Evolutionary conservation across 192 early-diverging fungal species (phyloP).

Genomic region (Coemansia sp.): DNA sequence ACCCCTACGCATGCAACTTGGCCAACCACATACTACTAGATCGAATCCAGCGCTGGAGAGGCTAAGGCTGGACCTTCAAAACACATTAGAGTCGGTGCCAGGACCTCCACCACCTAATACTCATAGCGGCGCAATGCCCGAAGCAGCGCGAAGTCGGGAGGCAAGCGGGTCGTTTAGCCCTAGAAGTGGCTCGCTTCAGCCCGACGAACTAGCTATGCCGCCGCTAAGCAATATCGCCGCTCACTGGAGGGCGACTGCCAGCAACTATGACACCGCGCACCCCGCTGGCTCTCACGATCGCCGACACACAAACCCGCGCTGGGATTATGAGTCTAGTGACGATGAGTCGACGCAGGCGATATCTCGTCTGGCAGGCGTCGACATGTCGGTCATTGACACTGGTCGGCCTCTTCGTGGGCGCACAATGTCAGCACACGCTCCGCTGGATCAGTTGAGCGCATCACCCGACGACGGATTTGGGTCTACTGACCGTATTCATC

Average conservation of each 20-base stretch:
- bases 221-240: constrained; percentile 15
- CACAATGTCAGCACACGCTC: constrained; percentile 27
- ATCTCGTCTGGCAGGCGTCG: constrained; percentile 10
- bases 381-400: constrained; percentile 24
- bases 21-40: constrained; percentile 10
- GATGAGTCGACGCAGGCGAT: constrained; percentile 7
- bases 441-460: constrained; percentile 1
- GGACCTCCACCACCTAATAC: not conserved
- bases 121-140: not conserved
- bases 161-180: not conserved
- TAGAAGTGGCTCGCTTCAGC: constrained; percentile 10
- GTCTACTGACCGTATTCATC: constrained; percentile 12
- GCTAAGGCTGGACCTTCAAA: constrained; percentile 15
- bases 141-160: not conserved
- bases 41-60: constrained; percentile 19
- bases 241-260: constrained; percentile 14
- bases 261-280: not conserved
- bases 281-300: not conserved
- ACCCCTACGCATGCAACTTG: constrained; percentile 2
- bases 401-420: constrained; percentile 36
- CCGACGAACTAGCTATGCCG: constrained; percentile 4
- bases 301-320: not conserved
- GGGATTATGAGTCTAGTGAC: not conserved
- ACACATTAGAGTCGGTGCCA: constrained; percentile 3
- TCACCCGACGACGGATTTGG: not conserved